phyloP scores from a whole-genome alignment of 805 yeast species.

The Brettanomyces custersianus region DNA sequence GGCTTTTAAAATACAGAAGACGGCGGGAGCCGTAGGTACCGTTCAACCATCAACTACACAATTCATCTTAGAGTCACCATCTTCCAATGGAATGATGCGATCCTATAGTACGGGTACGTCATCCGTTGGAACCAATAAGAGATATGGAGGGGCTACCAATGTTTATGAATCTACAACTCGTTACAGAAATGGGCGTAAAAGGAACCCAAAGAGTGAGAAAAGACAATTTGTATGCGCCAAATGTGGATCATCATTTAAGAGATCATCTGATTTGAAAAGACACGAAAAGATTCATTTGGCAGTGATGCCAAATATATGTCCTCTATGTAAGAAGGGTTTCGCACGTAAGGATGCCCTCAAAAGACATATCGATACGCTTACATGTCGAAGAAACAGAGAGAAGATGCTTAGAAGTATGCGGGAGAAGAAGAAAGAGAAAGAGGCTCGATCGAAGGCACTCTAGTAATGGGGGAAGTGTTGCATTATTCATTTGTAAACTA shows the following conservation, averaged over 20 bases:
- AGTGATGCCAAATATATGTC: conserved; percentile 68
- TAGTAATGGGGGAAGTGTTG: too few species aligned
- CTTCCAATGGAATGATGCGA: not conserved
- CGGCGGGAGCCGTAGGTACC: too few species aligned
- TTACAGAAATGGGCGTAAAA: not conserved
- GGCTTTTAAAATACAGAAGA: conserved; percentile 2
- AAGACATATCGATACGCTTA: conserved; percentile 64
- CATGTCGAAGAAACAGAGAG: conserved; percentile 65
- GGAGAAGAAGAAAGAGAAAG: conserved; percentile 4
- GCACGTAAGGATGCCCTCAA: conserved; percentile 78
- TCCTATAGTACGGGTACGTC: not conserved
- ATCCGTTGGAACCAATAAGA: not conserved
- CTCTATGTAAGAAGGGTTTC: conserved; percentile 71
- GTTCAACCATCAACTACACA: conserved; percentile 4
- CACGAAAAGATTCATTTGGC: conserved; percentile 70
- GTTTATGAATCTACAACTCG: not conserved
- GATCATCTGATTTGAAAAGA: conserved; percentile 63
- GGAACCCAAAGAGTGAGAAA: not conserved
- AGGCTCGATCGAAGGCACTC: too few species aligned
- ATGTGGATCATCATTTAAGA: conserved; percentile 55
- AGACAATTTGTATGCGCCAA: conserved; percentile 37
- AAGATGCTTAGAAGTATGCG: conserved; percentile 25
- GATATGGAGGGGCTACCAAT: not conserved
- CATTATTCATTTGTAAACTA: too few species aligned
- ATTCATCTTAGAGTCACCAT: conserved; percentile 3